These are phyloP conservation scores for Borealophlyctis nickersoniae DNA, from an alignment of 192 early-diverging fungal genomes.

Conservation along the genomic window DNA sequence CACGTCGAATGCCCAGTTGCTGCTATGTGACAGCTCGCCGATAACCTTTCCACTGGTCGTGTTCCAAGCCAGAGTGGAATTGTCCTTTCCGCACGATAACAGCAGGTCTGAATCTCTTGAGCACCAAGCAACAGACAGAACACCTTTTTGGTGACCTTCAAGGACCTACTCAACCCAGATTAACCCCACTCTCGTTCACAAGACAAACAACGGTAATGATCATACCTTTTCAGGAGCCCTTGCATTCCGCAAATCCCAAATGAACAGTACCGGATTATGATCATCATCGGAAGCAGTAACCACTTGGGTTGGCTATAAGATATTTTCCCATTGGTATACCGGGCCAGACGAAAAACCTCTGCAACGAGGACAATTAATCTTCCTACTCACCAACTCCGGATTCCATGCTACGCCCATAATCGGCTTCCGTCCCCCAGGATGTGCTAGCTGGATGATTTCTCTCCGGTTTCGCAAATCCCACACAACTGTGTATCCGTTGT, in stretches of 20 bases:
- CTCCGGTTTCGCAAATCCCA: constrained; percentile 91
- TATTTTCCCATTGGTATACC: no score
- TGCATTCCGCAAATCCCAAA: constrained; percentile 97
- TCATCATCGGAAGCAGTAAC: constrained; percentile 93
- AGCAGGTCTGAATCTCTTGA: constrained; percentile 88
- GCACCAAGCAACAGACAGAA: constrained; percentile 93
- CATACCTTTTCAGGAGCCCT: constrained; percentile 77
- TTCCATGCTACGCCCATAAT: constrained; percentile 89
- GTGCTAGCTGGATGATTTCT: constrained; percentile 76
- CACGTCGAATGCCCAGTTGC: constrained; percentile 96
- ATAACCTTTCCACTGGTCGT: constrained; percentile 76
- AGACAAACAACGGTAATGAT: not conserved
- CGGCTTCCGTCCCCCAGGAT: constrained; percentile 65
- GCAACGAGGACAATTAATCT: no score
- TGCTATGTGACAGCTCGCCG: constrained; percentile 80
- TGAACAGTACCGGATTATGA: constrained; percentile 74
- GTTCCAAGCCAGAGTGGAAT: constrained; percentile 91
- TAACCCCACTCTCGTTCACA: not conserved
- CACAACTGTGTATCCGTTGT: constrained; percentile 89
- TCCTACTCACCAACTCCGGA: constrained; percentile 59
- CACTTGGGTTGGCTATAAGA: constrained; percentile 79
- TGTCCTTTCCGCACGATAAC: constrained; percentile 94
- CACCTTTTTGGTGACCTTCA: constrained; percentile 83
- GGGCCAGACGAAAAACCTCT: no score
- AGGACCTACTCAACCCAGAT: constrained; percentile 43